Evolutionary conservation across 805 yeast species (phyloP), one percentile per base, ranked within the genome.

Genomic region (Lachancea thermotolerans): DNA sequence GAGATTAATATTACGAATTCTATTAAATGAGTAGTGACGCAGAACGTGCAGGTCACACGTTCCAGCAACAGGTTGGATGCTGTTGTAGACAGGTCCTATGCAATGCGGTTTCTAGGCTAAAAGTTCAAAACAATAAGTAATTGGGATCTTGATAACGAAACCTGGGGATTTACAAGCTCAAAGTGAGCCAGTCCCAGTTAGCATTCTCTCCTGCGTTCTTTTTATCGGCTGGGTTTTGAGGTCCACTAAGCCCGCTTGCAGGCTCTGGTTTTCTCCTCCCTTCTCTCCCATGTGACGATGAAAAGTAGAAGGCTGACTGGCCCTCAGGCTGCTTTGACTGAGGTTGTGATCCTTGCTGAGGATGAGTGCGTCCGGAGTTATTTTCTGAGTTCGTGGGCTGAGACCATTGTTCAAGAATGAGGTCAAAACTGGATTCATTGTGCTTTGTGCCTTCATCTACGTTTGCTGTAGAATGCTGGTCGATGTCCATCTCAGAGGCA

Each of bases 121-220:
- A 36, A 37, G 32, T 37, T 37, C 41, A 37, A 28, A 37, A 37
- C 27, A 21, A 16, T 15, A 21, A 36, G 27, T n/a, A 21, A 37
- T n/a, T 35, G 6, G 37, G 34, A 31, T 31, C 21, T 15, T 4
- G 12, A n/a, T 6, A 35, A 15, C 17, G 18, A 35, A 11, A 16
- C 21, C 21, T 30, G 14, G 28, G 35, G 10, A 15, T 10, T 39
- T 38, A 48, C 25, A 48, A 35, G 21, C 48, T 44, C 46, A 48
- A 39, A 5, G 50, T 48, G 16, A 48, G 35, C 50, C 50, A 48
- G 21, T 48, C 50, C 50, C 50, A 48, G 35, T 38, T 41, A 18
- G 47, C 37, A 17, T 35, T 41, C 11, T 47, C 50, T 25, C 47
- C 50, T 16, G 41, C 40, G 18, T 43, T 43, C 32, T 43, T 43